phyloP scores from a whole-genome alignment of 2,329 filamentous ascomycete genomes.

The Pseudomassariella vexata region DNA sequence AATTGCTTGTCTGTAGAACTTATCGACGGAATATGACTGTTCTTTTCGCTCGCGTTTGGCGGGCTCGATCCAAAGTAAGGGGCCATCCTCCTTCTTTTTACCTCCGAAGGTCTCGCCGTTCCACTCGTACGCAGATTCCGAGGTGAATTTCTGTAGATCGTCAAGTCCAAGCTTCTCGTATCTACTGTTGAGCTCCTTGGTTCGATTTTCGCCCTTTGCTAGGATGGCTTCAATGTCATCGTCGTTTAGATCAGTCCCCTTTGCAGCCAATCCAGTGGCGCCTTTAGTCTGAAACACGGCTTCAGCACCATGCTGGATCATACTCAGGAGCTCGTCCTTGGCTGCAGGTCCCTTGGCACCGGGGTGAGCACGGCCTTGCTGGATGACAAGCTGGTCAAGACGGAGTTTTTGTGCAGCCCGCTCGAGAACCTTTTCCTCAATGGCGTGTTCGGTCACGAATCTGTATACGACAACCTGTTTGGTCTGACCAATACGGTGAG shows the following conservation, averaged over 20 bases:
- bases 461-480: constrained; percentile 97
- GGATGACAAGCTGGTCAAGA: constrained; percentile 94
- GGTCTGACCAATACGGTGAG: constrained; percentile 96
- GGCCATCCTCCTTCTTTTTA: constrained; percentile 86
- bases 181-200: constrained; percentile 82
- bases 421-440: constrained; percentile 96
- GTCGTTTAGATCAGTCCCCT: constrained; percentile 63
- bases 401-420: constrained; percentile 94
- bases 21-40: constrained; percentile 96
- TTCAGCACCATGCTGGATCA: constrained; percentile 99
- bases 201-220: constrained; percentile 79
- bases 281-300: constrained; percentile 79
- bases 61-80: constrained; percentile 95
- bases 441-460: constrained; percentile 96
- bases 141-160: constrained; percentile 95
- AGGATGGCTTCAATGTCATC: constrained; percentile 90
- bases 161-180: constrained; percentile 97
- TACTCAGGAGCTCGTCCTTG: constrained; percentile 91
- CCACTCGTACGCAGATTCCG: constrained; percentile 97
- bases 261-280: constrained; percentile 54
- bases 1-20: constrained; percentile 92
- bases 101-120: constrained; percentile 95
- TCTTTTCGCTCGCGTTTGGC: constrained; percentile 98
- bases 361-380: constrained; percentile 89
- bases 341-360: constrained; percentile 87